Evolutionary conservation across 768 basidiomycete genomes (phyloP), one percentile per base, ranked within the genome.

Genomic region (Xerocomellus dryophilus): DNA sequence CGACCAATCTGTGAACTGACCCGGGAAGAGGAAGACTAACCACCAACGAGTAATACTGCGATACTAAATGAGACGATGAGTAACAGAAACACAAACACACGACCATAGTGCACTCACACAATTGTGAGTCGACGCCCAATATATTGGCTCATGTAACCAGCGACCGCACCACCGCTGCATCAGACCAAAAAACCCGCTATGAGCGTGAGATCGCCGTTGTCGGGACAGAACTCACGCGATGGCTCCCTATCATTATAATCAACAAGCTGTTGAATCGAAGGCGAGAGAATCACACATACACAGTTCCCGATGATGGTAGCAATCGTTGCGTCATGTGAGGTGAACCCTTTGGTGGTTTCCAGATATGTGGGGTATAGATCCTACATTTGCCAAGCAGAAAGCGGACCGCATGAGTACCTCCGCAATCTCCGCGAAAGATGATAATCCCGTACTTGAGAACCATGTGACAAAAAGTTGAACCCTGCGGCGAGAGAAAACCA

Each of bases 261-360:
- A 60, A 40, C 40, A 23, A n/a, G 0, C 7, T 6, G 40, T 44
- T 7, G 4, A 38, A 39, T 50, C 23, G 18, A 11, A 46, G 40
- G 2, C 4, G 32, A 42, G 23, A 54, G 29, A 25, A 51, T 47
- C 21, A 57, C 6, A 72, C 75, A 40, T 66, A 78, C 85, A 61
- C 82, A 85, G 62, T 85, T 88, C 36, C 87, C 86, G 59, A 93
- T 90, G 60, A 94, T 93, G 20, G 90, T 93, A 0, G 90, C 88
- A 31, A 83, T 75, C 4, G 87, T 86, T 3, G 90, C 79, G 53
- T 81, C 66, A 60, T 83, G 77, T 0, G 72, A 15, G 17, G 72
- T 70, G 64, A 93, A 83, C 14, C 76, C 74, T 65, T 92, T 93
- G 32, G 82, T 77, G 4, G 68, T 71, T 51, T 82, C 68, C 45